Evolutionary conservation across 768 basidiomycete species (phyloP).

Genomic region (Serendipita vermifera): DNA sequence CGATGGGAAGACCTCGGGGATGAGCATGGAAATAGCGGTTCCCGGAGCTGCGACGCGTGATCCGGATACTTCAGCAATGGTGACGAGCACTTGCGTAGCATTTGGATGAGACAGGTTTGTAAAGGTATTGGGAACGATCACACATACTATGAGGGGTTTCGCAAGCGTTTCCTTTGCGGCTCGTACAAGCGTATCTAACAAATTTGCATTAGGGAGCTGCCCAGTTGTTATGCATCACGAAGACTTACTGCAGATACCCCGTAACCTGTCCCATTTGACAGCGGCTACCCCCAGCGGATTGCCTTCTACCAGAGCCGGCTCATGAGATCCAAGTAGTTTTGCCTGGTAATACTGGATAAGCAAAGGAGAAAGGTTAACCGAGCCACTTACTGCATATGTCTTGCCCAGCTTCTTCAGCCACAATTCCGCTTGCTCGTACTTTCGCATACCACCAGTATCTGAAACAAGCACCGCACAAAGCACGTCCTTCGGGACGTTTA

Average conservation of each 20-base stretch:
- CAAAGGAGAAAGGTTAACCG: too few relatives aligned
- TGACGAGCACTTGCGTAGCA: not conserved
- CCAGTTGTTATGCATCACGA: too few relatives aligned
- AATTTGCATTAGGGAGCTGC: too few relatives aligned
- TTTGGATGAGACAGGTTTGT: not conserved
- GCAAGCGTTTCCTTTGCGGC: not conserved
- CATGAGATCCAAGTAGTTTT: not conserved
- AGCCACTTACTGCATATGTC: not conserved
- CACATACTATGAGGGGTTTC: not conserved
- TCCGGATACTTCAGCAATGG: not conserved
- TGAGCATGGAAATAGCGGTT: not conserved
- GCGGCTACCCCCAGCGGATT: not conserved
- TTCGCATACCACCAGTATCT: not conserved
- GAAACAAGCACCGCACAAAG: not conserved
- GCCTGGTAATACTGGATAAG: not conserved
- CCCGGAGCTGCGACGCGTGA: not conserved
- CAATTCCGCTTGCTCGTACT: not conserved
- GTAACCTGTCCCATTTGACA: conserved; percentile 1
- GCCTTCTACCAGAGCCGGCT: not conserved
- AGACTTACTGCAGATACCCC: not conserved
- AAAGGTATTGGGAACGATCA: conserved; percentile 1
- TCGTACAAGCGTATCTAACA: too few relatives aligned
- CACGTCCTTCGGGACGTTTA: conserved; percentile 3
- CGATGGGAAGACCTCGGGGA: conserved; percentile 1
- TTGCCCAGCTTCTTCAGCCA: not conserved